These are phyloP conservation scores for Hypoxylon lienhwacheense DNA, from an alignment of 495 filamentous ascomycete genomes.

Conservation along the genomic window DNA sequence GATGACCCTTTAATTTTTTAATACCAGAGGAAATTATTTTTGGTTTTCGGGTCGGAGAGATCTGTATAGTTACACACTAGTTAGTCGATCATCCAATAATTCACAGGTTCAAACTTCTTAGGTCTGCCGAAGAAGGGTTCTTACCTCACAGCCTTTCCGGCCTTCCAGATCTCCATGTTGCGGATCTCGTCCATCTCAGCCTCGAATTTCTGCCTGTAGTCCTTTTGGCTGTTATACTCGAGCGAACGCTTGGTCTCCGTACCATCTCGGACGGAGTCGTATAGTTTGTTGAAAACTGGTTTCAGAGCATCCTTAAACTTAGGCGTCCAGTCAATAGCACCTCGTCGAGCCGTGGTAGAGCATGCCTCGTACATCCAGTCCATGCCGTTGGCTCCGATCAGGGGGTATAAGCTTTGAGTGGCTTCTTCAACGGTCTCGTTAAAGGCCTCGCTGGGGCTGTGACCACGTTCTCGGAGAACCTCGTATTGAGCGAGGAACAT, in stretches of 20 bases:
- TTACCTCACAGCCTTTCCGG: constrained; percentile 92
- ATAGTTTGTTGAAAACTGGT: constrained; percentile 96
- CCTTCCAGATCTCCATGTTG: constrained; percentile 96
- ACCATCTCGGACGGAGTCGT: constrained; percentile 85
- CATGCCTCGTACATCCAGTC: constrained; percentile 99
- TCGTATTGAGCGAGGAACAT: constrained; percentile 99
- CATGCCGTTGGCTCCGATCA: constrained; percentile 96
- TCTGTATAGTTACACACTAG: constrained; percentile 46
- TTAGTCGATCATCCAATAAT: constrained; percentile 12
- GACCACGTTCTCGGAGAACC: constrained; percentile 96
- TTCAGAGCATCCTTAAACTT: constrained; percentile 95
- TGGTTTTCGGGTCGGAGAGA: constrained; percentile 92
- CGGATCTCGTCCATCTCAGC: constrained; percentile 96
- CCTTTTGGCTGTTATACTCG: constrained; percentile 89
- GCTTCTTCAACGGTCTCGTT: constrained; percentile 99
- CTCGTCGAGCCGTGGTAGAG: constrained; percentile 96
- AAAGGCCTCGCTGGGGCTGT: constrained; percentile 97
- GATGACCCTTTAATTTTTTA: constrained; percentile 24
- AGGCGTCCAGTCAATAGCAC: constrained; percentile 97
- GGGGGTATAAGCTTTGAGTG: constrained; percentile 94
- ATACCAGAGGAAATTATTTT: constrained; percentile 59
- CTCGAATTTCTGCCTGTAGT: constrained; percentile 96
- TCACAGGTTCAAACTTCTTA: not conserved
- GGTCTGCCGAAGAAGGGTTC: constrained; percentile 25
- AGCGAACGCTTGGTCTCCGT: constrained; percentile 90